A percentile compares a stretch with the other conserved stretches of the same genome.
These are phyloP conservation scores for Rhazya stricta DNA, from an alignment of 257 asterid genomes.

Conservation along the genomic window DNA sequence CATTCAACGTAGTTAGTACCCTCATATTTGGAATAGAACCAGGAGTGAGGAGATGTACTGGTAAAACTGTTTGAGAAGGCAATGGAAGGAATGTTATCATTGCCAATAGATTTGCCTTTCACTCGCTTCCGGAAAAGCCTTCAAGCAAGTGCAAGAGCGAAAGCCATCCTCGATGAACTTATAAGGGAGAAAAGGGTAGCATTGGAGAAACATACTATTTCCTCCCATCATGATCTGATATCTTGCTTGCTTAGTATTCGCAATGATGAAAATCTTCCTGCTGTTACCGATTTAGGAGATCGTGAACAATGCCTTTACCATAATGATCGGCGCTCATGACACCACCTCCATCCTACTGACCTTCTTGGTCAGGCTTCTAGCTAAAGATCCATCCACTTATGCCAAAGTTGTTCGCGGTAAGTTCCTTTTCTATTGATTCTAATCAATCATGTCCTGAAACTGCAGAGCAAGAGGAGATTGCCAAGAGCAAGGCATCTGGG, in stretches of 20 bases:
- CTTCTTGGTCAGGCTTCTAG: conserved; percentile 32
- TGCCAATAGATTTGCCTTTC: conserved; percentile 17
- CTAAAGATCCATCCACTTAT: conserved; percentile 18
- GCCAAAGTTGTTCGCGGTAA: conserved; percentile 11
- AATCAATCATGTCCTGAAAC: neutral
- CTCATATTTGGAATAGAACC: conserved; percentile 13
- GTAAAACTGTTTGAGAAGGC: conserved; percentile 2
- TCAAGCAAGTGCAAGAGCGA: conserved; percentile 13
- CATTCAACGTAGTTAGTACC: conserved; percentile 11
- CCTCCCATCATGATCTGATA: conserved; percentile 6
- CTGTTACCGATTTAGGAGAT: conserved; percentile 18
- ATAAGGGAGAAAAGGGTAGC: conserved; percentile 10
- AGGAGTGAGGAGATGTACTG: conserved; percentile 12
- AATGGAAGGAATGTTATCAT: conserved; percentile 12
- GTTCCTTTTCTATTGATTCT: neutral
- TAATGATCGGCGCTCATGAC: conserved; percentile 33
- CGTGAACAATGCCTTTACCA: conserved; percentile 11
- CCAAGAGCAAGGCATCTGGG: conserved; percentile 26
- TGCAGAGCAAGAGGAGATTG: conserved; percentile 57
- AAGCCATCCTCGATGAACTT: conserved; percentile 8
- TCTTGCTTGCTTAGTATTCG: conserved; percentile 12
- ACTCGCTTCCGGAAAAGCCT: conserved; percentile 11
- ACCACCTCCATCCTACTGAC: conserved; percentile 28
- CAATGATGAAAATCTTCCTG: neutral
- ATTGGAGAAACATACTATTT: neutral